Evolutionary conservation across 2,329 filamentous ascomycete species (phyloP).

Genomic region (Magnaporthales sp.): DNA sequence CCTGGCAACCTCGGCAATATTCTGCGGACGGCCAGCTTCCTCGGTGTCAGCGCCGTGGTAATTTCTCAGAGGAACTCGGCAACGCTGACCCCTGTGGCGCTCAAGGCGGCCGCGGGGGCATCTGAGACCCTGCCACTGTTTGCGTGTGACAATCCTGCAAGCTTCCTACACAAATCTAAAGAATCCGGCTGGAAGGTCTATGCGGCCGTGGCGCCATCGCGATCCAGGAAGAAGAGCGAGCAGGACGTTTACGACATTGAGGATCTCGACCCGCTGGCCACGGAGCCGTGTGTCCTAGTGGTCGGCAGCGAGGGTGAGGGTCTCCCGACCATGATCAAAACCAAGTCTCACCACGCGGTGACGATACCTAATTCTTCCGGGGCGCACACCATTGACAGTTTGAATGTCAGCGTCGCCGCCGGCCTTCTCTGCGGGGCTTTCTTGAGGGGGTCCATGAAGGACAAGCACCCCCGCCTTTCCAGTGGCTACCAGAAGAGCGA

Average conservation of each 20-base stretch:
- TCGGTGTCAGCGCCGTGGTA: conserved; percentile 79
- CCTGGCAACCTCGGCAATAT: conserved; percentile 88
- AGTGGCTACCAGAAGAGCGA: neutral
- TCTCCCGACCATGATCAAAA: conserved; percentile 53
- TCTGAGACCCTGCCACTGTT: conserved; percentile 73
- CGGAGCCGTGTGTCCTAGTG: conserved; percentile 67
- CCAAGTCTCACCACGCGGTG: conserved; percentile 55
- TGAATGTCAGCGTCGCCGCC: conserved; percentile 89
- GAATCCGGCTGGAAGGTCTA: conserved; percentile 75
- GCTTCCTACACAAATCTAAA: conserved; percentile 62
- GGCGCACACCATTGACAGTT: conserved; percentile 62
- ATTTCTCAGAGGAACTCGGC: conserved; percentile 69
- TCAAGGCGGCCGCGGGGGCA: conserved; percentile 85
- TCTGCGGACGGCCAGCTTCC: conserved; percentile 77
- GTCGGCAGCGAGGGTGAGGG: conserved; percentile 77
- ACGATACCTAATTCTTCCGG: conserved; percentile 53
- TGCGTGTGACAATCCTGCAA: conserved; percentile 53
- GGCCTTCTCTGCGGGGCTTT: conserved; percentile 68
- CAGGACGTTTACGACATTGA: conserved; percentile 42
- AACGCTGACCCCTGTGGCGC: conserved; percentile 62
- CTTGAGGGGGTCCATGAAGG: conserved; percentile 32
- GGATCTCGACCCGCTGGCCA: conserved; percentile 40
- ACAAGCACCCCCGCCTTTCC: neutral
- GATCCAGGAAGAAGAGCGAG: conserved; percentile 28
- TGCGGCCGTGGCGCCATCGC: conserved; percentile 53